Conservation (phyloP, 805 yeast species). For the Teunomyces atbi region DNA sequence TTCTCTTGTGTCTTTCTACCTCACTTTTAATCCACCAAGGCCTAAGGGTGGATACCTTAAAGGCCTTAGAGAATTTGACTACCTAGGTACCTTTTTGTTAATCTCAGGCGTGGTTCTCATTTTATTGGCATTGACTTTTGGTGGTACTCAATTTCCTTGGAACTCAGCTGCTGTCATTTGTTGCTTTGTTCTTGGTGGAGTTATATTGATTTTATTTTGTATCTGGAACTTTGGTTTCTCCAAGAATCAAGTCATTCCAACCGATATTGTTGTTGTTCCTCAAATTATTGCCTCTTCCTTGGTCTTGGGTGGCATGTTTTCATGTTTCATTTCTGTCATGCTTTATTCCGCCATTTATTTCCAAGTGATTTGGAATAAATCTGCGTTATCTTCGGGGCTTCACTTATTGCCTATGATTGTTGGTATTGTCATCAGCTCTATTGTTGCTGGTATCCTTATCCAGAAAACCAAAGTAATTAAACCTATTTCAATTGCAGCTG, state of each 20-base stretch:
- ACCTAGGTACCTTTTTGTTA: constrained; percentile 17
- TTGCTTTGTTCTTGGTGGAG: constrained; percentile 22
- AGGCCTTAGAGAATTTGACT: constrained; percentile 17
- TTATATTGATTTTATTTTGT: constrained; percentile 13
- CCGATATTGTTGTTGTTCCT: constrained; percentile 12
- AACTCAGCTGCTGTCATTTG: constrained; percentile 21
- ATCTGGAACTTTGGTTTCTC: constrained; percentile 19
- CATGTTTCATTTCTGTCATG: constrained; percentile 17
- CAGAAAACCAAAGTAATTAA: constrained; percentile 40
- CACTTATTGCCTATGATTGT: constrained; percentile 43
- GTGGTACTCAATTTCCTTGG: constrained; percentile 19
- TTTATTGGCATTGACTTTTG: constrained; percentile 23
- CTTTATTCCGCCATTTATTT: constrained; percentile 44
- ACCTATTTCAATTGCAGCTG: constrained; percentile 37
- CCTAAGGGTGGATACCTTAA: neutral
- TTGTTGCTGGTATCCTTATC: constrained; percentile 37
- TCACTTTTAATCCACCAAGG: constrained; percentile 20
- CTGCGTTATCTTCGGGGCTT: constrained; percentile 46
- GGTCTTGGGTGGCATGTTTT: constrained; percentile 15
- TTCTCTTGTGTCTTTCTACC: constrained; percentile 16
- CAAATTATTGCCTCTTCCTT: constrained; percentile 15
- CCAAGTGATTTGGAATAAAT: constrained; percentile 44
- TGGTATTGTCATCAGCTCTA: constrained; percentile 36
- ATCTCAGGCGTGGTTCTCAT: constrained; percentile 19
- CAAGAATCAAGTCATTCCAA: constrained; percentile 18